A percentile compares a stretch with the other conserved stretches of the same genome.
Evolutionary conservation across 441 rosid genomes (phyloP).

Genomic region (Codiaeum variegatum): DNA sequence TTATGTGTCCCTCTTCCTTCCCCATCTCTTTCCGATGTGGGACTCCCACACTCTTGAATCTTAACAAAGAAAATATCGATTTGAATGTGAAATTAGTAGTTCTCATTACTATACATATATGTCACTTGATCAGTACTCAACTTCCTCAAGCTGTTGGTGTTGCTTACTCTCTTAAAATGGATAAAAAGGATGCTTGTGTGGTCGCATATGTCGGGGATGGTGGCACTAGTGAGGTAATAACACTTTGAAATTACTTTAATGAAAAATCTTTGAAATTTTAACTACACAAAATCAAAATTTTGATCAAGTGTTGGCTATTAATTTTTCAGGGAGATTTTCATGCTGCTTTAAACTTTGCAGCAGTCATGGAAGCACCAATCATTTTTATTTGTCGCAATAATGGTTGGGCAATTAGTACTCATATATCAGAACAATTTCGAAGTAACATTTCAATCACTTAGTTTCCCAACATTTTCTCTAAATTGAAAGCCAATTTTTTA

Average conservation of each 20-base stretch:
- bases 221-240: slow-evolving; percentile 69
- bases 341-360: slow-evolving; percentile 82
- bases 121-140: slow-evolving; percentile 51
- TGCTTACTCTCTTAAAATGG: slow-evolving; percentile 90
- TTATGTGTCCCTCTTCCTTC: no score
- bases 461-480: background rate
- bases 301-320: background rate
- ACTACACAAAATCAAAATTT: background rate
- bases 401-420: slow-evolving; percentile 96
- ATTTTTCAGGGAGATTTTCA: slow-evolving; percentile 82
- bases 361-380: slow-evolving; percentile 79
- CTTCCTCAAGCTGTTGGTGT: slow-evolving; percentile 87
- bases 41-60: no score
- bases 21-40: no score
- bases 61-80: no score
- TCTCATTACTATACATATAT: background rate
- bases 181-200: slow-evolving; percentile 59
- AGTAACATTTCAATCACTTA: slow-evolving; percentile 37
- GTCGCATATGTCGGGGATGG: slow-evolving; percentile 83
- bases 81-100: no score
- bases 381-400: slow-evolving; percentile 83
- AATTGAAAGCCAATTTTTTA: background rate
- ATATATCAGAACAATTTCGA: slow-evolving; percentile 78
- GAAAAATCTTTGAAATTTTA: background rate
- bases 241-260: no score